Base-by-base conservation (phyloP, 1,139 yeast genomes). In the Sugiyamaella neomexicana region DNA sequence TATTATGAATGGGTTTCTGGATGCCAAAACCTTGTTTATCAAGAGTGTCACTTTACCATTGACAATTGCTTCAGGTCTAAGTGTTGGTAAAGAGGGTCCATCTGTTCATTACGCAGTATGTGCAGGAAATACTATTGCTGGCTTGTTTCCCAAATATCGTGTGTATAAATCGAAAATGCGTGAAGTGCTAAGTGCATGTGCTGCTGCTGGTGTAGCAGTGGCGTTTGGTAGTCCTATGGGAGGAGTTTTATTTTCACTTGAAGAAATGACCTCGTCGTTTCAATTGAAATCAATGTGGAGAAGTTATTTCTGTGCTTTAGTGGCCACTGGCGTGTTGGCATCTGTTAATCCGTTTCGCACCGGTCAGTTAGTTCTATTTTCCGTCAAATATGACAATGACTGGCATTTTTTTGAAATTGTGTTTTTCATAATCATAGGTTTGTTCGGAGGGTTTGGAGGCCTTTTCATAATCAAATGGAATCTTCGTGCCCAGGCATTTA, bases 191-290 rank as follows among this genome's bases (percentile, higher is more conserved):
- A 81, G 89, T 47, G 96, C 98, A 0, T 93, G 96, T 2, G 82
- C 95, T 1, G 96, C 96, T 0, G 89, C 96, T 1, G 98, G 97
- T 12, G 93, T 91, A 8, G 89, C 96, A 0, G 93, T 89, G 5
- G 97, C 97, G 0, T 91, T 91, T 71, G 91, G 90, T 57, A 86
- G 97, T 0, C 98, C 98, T 1, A 88, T 91, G 60, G 97, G 97
- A 15, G 98, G 98, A 2, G 96, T 91, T 0, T 71, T 91, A 25
- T 91, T 91, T 69, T 89, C 91, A 1, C 76, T 87, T 52, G 96
- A 88, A 66, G 96, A 88, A 63, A 87, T 88, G 39, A 78, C 89
- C 0, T 76, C 85, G 17, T 80, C 79, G 8, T 87, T 89, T 67
- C 88, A 85, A 63, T 73, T 90, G 29, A 79, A 87, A 9, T 87